Conservation (phyloP, 257 asterid genomes). For the Marsdenia floribunda region DNA sequence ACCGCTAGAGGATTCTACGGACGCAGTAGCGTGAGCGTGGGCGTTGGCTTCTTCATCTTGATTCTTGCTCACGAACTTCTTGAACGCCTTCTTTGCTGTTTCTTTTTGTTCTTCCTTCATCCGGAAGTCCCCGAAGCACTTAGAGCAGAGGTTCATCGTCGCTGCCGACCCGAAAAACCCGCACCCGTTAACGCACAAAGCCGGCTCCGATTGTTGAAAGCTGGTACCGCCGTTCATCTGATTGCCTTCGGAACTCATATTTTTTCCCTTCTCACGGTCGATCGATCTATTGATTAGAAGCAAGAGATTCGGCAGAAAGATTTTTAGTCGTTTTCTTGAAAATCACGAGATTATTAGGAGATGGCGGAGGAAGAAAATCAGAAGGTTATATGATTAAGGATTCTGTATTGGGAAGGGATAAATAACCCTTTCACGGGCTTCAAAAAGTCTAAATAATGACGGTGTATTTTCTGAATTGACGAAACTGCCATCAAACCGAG, state of each 20-base stretch:
- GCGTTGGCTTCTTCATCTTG: not conserved
- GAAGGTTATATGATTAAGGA: not conserved
- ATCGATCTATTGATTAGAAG: not conserved
- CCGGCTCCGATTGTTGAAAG: conserved; percentile 33
- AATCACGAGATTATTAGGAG: not conserved
- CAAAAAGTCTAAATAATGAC: conserved; percentile 6
- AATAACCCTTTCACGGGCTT: not conserved
- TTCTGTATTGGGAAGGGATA: not conserved
- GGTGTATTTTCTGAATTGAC: conserved; percentile 11
- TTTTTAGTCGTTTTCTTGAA: not conserved
- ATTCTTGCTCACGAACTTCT: conserved; percentile 21
- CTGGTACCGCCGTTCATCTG: conserved; percentile 32
- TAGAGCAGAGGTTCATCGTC: conserved; percentile 38
- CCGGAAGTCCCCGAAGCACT: conserved; percentile 36
- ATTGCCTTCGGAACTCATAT: conserved; percentile 43
- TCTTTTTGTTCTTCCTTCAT: conserved; percentile 30
- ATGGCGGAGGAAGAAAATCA: too few species aligned
- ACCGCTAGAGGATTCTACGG: not conserved
- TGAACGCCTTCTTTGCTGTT: conserved; percentile 30
- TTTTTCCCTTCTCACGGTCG: not conserved
- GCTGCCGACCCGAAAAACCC: conserved; percentile 51
- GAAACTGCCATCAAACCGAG: conserved; percentile 6
- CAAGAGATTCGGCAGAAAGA: not conserved
- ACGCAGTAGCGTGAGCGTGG: not conserved
- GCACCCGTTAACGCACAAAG: conserved; percentile 37